Percentiles rank a stretch among this genome's conserved stretches.
phyloP scores from a whole-genome alignment of 495 filamentous ascomycete genomes.

The Daldinia bambusicola region DNA sequence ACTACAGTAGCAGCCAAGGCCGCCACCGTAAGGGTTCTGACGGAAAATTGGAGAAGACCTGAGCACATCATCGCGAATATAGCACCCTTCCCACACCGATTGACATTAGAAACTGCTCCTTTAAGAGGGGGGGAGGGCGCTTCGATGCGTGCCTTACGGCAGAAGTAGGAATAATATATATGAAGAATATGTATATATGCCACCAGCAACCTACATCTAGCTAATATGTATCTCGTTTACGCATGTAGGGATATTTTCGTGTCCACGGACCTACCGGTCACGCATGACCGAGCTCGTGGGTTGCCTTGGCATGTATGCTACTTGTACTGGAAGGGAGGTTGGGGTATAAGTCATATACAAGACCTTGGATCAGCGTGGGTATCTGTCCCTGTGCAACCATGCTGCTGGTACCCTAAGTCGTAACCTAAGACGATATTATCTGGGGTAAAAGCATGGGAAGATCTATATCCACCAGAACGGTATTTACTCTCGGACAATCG shows the following conservation, averaged over 20 bases:
- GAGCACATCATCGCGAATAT: conserved; percentile 37
- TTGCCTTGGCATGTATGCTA: conserved; percentile 16
- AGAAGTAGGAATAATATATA: conserved; percentile 37
- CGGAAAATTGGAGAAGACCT: conserved; percentile 33
- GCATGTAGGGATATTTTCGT: conserved; percentile 11
- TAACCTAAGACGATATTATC: conserved; percentile 21
- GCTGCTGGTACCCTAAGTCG: conserved; percentile 20
- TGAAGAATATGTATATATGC: background rate
- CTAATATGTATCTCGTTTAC: conserved; percentile 1
- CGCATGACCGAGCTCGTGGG: conserved; percentile 22
- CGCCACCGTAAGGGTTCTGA: conserved; percentile 24
- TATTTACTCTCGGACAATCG: background rate
- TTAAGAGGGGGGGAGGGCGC: conserved; percentile 9
- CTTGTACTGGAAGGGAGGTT: conserved; percentile 13
- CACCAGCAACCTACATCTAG: conserved; percentile 14
- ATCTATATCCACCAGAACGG: conserved; percentile 1
- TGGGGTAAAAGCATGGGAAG: conserved; percentile 14
- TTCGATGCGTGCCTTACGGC: conserved; percentile 26
- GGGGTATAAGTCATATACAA: conserved; percentile 23
- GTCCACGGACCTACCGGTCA: conserved; percentile 9
- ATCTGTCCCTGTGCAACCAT: conserved; percentile 19
- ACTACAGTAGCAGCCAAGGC: conserved; percentile 15
- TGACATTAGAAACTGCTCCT: conserved; percentile 29
- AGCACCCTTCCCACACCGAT: conserved; percentile 30
- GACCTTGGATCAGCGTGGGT: conserved; percentile 8